Evolutionary conservation across 345 rosid species (phyloP), one percentile per base, ranked within the genome.

Genomic region (Hevea brasiliensis): DNA sequence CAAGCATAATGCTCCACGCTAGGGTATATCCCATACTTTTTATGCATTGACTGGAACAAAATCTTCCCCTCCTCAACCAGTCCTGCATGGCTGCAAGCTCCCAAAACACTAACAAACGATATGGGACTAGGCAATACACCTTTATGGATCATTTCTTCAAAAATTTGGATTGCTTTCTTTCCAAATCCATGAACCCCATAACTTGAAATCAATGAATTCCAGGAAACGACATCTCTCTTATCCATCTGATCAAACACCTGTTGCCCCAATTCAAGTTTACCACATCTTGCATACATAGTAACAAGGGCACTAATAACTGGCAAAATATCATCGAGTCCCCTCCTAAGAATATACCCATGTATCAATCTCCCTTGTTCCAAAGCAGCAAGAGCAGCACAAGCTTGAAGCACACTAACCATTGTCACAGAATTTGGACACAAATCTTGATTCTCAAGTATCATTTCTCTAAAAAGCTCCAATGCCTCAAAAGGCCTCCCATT

Each of bases 1-100:
- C 95, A 86, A 74, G 98, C 97, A 76, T 94, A 94, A 82, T 94
- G 98, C 86, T 97, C 82, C 21, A 65, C 68, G n/a, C 23, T 40
- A 50, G 79, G 82, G 12, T 40, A 35, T n/a, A 76, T 44, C 7
- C 51, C 67, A 1, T 73, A 57, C 55, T 70, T 50, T 53, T 8
- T 65, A 27, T 44, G 59, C 80, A 81, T 76, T 7, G 67, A 76
- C 61, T 81, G 50, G 8, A 81, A 81, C 51, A 76, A 53, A 8
- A 1, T 23, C 73, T 78, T 73, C 53, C 76, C 81, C 50, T 81
- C 77, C 51, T 76, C 75, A 27, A 81, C 70, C 13, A 81, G 71
- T 59, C 78, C 73, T 65, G 78, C 70, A 66, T 76, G 78, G 40
- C 80, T 70, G 66, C 84, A 81, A 44, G 84, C 81, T 60, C 75